phyloP scores from a whole-genome alignment of 768 basidiomycete genomes.

The Tylopilus sp. region DNA sequence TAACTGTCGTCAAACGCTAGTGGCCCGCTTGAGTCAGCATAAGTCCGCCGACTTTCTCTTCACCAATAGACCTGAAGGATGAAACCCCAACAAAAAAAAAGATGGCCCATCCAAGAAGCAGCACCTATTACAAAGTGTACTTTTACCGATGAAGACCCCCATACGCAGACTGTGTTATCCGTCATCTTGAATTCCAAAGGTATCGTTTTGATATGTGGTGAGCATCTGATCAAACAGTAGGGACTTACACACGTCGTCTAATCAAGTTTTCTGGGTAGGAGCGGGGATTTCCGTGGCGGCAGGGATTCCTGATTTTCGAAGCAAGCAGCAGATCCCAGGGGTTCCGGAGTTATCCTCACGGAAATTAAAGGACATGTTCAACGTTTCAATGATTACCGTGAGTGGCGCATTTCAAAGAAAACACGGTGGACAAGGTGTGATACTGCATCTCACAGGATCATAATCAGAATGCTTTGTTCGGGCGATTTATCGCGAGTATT shows the following conservation, averaged over 20 bases:
- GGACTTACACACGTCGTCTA: too few relatives aligned
- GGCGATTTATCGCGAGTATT: not conserved
- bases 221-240: too few relatives aligned
- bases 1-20: too few relatives aligned
- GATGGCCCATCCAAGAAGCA: too few relatives aligned
- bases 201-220: too few relatives aligned
- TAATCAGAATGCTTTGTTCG: too few relatives aligned
- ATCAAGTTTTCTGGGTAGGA: too few relatives aligned
- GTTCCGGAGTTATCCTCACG: not conserved
- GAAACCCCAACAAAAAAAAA: too few relatives aligned
- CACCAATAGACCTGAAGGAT: too few relatives aligned
- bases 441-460: too few relatives aligned
- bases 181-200: not conserved
- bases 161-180: not conserved
- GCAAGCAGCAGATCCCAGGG: not conserved
- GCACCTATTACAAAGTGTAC: not conserved
- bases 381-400: conserved; percentile 4
- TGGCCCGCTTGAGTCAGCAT: too few relatives aligned
- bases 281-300: conserved; percentile 11
- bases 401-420: not conserved
- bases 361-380: conserved; percentile 12
- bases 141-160: not conserved
- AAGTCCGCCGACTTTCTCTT: too few relatives aligned
- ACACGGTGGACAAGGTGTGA: not conserved
- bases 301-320: conserved; percentile 13